Conservation (phyloP, 805 yeast genomes). For the Barnettozyma botsteinii region DNA sequence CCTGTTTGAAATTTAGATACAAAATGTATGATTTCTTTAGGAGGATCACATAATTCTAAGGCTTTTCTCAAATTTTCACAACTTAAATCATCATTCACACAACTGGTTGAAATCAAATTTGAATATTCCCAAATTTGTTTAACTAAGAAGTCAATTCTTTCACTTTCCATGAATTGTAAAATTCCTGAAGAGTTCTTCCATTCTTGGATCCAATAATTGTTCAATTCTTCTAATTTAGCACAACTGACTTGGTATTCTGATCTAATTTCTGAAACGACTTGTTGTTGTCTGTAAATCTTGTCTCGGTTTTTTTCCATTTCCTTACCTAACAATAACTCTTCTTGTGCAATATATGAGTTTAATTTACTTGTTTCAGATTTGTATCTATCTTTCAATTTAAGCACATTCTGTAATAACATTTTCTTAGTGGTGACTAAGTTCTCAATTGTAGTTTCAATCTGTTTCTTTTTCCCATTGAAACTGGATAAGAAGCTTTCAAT, state of each 20-base stretch:
- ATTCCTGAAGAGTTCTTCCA: constrained; percentile 63
- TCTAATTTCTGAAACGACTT: constrained; percentile 36
- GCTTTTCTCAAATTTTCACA: constrained; percentile 65
- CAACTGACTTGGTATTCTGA: constrained; percentile 55
- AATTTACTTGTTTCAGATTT: constrained; percentile 53
- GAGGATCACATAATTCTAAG: constrained; percentile 63
- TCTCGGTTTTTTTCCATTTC: constrained; percentile 58
- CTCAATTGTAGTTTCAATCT: constrained; percentile 50
- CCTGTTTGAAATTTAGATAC: constrained; percentile 60
- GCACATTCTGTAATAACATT: constrained; percentile 32
- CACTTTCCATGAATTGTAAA: constrained; percentile 64
- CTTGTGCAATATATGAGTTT: constrained; percentile 54
- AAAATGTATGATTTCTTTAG: constrained; percentile 50
- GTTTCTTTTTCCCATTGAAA: constrained; percentile 47
- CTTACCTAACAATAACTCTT: constrained; percentile 64
- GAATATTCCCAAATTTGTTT: constrained; percentile 74
- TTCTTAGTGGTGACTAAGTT: constrained; percentile 46
- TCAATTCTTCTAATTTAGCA: constrained; percentile 46
- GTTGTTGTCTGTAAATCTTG: constrained; percentile 46
- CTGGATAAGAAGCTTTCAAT: constrained; percentile 45
- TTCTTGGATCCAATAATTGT: constrained; percentile 61
- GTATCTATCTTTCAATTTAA: constrained; percentile 41
- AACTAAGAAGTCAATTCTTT: constrained; percentile 63
- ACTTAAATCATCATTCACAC: constrained; percentile 73
- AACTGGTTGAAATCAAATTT: constrained; percentile 64